Conservation (phyloP, 2,329 filamentous ascomycete species). For the Raffaelea ambrosiae region DNA sequence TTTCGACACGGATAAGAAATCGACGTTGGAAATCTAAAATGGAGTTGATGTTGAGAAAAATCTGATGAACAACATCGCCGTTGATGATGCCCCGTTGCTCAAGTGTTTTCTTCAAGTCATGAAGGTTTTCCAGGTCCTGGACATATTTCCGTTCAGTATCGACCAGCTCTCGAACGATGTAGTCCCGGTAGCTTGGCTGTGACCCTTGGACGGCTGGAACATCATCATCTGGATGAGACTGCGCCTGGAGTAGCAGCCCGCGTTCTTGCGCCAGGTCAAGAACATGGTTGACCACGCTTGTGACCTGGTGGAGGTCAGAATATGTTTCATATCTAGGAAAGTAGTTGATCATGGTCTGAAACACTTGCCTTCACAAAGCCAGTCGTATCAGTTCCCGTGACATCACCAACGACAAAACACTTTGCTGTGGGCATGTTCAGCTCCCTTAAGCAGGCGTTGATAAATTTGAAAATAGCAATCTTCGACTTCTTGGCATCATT, state of each 20-base stretch:
- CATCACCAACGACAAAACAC: constrained; percentile 84
- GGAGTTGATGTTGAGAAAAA: constrained; percentile 92
- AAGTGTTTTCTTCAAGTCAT: constrained; percentile 82
- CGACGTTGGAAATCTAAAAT: constrained; percentile 92
- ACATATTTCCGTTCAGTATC: constrained; percentile 97
- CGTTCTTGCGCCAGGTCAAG: constrained; percentile 76
- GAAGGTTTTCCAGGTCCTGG: constrained; percentile 88
- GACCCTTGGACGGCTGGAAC: constrained; percentile 47
- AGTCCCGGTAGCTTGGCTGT: constrained; percentile 68
- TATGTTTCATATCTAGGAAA: background rate
- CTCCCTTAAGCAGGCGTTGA: constrained; percentile 79
- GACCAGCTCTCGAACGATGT: constrained; percentile 85
- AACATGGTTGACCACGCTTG: constrained; percentile 84
- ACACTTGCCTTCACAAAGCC: constrained; percentile 84
- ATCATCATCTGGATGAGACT: constrained; percentile 49
- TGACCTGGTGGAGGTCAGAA: constrained; percentile 46
- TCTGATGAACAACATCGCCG: constrained; percentile 84
- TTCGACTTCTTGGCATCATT: constrained; percentile 72
- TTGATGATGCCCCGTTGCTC: constrained; percentile 82
- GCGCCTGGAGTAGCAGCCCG: constrained; percentile 59
- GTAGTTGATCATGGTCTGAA: background rate
- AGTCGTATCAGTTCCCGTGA: constrained; percentile 90
- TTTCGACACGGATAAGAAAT: constrained; percentile 92
- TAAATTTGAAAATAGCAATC: constrained; percentile 83
- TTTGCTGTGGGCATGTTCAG: constrained; percentile 71